phyloP scores from a whole-genome alignment of 768 basidiomycete species.

The Hebeloma cylindrosporum region DNA sequence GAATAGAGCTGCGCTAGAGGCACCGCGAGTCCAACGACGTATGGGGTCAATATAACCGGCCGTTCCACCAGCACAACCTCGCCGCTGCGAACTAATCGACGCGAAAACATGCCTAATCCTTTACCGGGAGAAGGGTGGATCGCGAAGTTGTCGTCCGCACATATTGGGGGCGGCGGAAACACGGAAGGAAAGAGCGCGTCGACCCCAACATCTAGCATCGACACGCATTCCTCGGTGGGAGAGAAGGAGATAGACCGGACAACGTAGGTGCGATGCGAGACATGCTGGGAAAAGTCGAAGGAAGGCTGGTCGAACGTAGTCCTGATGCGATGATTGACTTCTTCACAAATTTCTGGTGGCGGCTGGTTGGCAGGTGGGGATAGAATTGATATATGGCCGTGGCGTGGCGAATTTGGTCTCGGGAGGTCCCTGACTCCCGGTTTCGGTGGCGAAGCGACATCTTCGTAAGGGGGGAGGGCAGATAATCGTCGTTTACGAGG shows the following conservation, averaged over 20 bases:
- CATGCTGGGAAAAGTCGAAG: slow-evolving; percentile 9
- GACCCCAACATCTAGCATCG: slow-evolving; percentile 32
- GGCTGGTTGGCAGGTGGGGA: neutral
- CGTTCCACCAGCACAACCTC: slow-evolving; percentile 31
- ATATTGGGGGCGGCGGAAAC: neutral
- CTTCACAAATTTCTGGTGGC: neutral
- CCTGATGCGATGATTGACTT: neutral
- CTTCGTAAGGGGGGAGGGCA: too few relatives aligned
- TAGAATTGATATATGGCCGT: too few relatives aligned
- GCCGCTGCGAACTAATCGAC: slow-evolving; percentile 4
- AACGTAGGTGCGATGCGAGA: slow-evolving; percentile 6
- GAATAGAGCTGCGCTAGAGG: slow-evolving; percentile 26
- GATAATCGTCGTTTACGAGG: too few relatives aligned
- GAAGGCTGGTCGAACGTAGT: neutral
- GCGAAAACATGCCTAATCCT: slow-evolving; percentile 4
- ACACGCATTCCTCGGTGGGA: slow-evolving; percentile 21
- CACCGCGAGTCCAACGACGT: slow-evolving; percentile 25
- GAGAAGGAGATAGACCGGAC: neutral
- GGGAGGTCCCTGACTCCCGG: too few relatives aligned
- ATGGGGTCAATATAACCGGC: slow-evolving; percentile 34
- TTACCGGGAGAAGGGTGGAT: slow-evolving; percentile 8
- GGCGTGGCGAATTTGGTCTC: too few relatives aligned
- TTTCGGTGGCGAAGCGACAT: too few relatives aligned
- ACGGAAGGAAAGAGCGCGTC: slow-evolving; percentile 25
- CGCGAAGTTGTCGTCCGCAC: slow-evolving; percentile 4